phyloP scores from a whole-genome alignment of 2,329 filamentous ascomycete species.

The Periglandula ipomoeae region DNA sequence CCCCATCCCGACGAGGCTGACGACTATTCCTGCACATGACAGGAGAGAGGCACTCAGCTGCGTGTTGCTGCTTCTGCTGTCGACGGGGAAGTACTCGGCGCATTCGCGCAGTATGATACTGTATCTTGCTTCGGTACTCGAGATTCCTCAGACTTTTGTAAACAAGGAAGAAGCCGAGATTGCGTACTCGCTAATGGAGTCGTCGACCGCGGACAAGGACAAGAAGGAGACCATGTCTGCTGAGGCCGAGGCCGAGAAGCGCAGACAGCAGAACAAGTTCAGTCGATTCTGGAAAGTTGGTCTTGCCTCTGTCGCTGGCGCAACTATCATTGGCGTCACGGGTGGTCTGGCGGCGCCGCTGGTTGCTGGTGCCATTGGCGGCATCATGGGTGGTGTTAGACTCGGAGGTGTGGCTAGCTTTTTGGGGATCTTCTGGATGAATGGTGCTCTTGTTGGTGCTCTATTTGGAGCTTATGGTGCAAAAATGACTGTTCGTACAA shows the following conservation, averaged over 20 bases:
- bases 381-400: constrained; percentile 76
- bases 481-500: constrained; percentile 46
- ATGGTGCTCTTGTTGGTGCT: constrained; percentile 74
- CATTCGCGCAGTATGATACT: constrained; percentile 62
- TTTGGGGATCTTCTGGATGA: constrained; percentile 77
- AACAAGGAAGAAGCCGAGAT: constrained; percentile 66
- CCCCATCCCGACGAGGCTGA: constrained; percentile 43
- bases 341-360: constrained; percentile 85
- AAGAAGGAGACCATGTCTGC: constrained; percentile 51
- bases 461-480: constrained; percentile 87
- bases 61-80: constrained; percentile 60
- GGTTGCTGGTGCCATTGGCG: constrained; percentile 76
- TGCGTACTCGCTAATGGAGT: constrained; percentile 63
- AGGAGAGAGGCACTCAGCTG: constrained; percentile 58
- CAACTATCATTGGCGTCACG: constrained; percentile 82
- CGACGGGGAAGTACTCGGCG: constrained; percentile 64
- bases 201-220: constrained; percentile 37
- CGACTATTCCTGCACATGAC: constrained; percentile 48
- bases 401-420: constrained; percentile 81
- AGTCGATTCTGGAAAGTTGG: constrained; percentile 84
- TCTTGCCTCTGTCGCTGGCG: constrained; percentile 78
- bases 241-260: constrained; percentile 66
- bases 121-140: constrained; percentile 57
- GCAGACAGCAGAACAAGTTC: constrained; percentile 59
- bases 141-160: constrained; percentile 51